These are phyloP conservation scores for Entophlyctis helioformis DNA, from an alignment of 192 early-diverging fungal genomes.

Conservation along the genomic window DNA sequence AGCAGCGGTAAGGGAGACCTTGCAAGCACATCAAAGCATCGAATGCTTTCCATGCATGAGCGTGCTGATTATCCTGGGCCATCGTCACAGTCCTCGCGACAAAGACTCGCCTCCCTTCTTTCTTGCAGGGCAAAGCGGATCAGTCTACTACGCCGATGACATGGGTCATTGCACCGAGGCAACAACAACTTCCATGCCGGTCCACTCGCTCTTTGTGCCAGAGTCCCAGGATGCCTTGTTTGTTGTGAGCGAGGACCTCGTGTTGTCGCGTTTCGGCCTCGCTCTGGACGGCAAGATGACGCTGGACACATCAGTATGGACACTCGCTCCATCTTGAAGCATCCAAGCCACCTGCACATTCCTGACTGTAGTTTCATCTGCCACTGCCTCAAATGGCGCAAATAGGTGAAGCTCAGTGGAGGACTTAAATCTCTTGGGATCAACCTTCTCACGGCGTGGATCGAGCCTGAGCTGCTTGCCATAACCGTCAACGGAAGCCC, in stretches of 20 bases:
- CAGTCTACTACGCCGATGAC: conserved; percentile 37
- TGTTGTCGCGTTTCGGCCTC: conserved; percentile 19
- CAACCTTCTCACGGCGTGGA: no score
- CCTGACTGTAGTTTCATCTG: no score
- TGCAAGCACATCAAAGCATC: no score
- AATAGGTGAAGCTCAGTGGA: no score
- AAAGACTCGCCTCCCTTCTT: conserved; percentile 37
- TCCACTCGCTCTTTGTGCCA: conserved; percentile 12
- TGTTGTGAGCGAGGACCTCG: conserved; percentile 23
- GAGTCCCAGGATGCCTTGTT: conserved; percentile 20
- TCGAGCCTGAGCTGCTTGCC: conserved; percentile 20
- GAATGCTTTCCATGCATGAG: no score
- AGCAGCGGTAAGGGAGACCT: no score
- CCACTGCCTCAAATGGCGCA: no score
- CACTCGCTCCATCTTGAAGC: no score
- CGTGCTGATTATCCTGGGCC: no score
- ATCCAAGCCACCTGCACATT: no score
- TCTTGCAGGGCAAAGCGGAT: conserved; percentile 10
- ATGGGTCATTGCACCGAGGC: conserved; percentile 34
- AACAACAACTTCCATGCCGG: conserved; percentile 2
- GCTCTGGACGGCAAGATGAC: conserved; percentile 29
- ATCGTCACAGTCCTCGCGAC: no score
- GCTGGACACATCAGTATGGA: conserved; percentile 16
- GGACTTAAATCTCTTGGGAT: no score
- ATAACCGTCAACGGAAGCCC: conserved; percentile 14